Conservation (phyloP, 495 filamentous ascomycete genomes). For the Xylaria cubensis region DNA sequence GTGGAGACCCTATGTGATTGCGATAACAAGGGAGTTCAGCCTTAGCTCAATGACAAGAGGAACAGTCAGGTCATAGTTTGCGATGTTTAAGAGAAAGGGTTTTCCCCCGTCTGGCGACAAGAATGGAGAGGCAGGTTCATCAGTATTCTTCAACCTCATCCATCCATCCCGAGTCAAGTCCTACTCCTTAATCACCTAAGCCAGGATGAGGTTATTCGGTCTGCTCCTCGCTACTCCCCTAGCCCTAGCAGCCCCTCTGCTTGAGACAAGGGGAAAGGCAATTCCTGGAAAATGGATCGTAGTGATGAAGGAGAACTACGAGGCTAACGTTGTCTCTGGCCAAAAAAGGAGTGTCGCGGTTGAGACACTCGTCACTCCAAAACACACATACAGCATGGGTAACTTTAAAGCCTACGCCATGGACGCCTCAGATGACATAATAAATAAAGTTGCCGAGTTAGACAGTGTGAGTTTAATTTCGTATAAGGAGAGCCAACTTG, state of each 20-base stretch:
- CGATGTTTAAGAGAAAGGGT: conserved; percentile 14
- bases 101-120: conserved; percentile 1
- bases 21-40: conserved; percentile 4
- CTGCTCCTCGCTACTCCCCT: conserved; percentile 29
- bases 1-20: conserved; percentile 12
- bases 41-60: background rate
- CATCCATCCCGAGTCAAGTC: background rate
- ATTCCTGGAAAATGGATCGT: conserved; percentile 63
- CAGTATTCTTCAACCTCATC: background rate
- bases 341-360: conserved; percentile 32
- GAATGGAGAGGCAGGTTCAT: background rate
- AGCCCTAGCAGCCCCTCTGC: conserved; percentile 42
- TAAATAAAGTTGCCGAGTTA: conserved; percentile 49
- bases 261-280: conserved; percentile 40
- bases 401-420: conserved; percentile 52
- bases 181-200: background rate
- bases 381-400: conserved; percentile 47
- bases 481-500: background rate
- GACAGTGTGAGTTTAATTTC: conserved; percentile 40
- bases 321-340: conserved; percentile 28
- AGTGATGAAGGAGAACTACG: conserved; percentile 53
- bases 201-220: conserved; percentile 38
- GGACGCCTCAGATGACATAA: conserved; percentile 40
- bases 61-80: background rate
- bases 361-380: conserved; percentile 34